Evolutionary conservation across 345 rosid species (phyloP).

Genomic region (Eucalyptus sp.): DNA sequence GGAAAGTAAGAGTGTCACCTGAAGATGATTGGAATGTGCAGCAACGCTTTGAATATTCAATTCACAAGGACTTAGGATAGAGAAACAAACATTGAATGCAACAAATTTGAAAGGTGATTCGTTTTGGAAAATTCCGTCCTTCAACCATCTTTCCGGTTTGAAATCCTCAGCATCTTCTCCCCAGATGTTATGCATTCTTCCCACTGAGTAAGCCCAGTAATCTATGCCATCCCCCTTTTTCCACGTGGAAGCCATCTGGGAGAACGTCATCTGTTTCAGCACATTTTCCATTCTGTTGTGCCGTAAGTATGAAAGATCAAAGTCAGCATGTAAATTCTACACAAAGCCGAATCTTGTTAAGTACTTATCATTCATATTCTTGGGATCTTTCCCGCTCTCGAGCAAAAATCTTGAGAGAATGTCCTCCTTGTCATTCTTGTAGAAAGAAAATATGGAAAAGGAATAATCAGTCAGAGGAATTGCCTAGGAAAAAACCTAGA

Average conservation of each 20-base stretch:
- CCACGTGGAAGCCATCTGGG: constrained; percentile 49
- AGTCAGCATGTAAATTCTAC: neutral
- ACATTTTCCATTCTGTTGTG: constrained; percentile 40
- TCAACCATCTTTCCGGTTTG: constrained; percentile 73
- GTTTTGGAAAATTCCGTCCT: constrained; percentile 44
- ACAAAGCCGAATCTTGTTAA: neutral
- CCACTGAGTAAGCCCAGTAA: constrained; percentile 64
- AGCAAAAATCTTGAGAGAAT: constrained; percentile 51
- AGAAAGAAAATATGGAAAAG: neutral
- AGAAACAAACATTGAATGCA: constrained; percentile 35
- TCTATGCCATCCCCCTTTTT: constrained; percentile 40
- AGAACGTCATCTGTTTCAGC: constrained; percentile 54
- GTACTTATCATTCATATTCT: constrained; percentile 47
- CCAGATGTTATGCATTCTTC: constrained; percentile 64
- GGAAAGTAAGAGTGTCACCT: neutral
- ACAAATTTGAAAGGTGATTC: constrained; percentile 64
- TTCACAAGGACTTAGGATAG: neutral
- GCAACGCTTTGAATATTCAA: neutral
- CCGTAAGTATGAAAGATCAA: neutral
- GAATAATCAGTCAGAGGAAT: neutral
- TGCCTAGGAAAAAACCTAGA: neutral
- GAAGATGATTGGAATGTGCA: neutral
- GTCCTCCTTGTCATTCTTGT: constrained; percentile 49
- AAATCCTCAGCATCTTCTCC: constrained; percentile 64
- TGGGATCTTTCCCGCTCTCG: constrained; percentile 47